Conservation (phyloP, 768 basidiomycete genomes). For the Boletus reticulatus region DNA sequence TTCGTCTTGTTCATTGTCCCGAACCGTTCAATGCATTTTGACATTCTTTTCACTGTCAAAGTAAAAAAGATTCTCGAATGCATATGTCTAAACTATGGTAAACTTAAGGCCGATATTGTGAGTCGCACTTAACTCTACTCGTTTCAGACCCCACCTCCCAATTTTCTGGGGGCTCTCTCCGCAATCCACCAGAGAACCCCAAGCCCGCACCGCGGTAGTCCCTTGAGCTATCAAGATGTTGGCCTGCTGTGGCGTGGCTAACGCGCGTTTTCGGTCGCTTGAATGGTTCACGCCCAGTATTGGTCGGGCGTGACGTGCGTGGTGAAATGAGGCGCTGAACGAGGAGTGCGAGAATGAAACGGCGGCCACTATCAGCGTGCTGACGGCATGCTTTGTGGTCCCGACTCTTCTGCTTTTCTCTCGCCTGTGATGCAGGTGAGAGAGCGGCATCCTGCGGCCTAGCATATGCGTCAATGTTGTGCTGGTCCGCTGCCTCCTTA, state of each 20-base stretch:
- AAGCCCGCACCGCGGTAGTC: conserved; percentile 81
- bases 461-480: conserved; percentile 58
- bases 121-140: conserved; percentile 83
- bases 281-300: conserved; percentile 74
- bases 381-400: conserved; percentile 22
- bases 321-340: conserved; percentile 99
- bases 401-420: conserved; percentile 37
- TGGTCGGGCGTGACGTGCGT: conserved; percentile 86
- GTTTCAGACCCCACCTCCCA: conserved; percentile 91
- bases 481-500: conserved; percentile 58
- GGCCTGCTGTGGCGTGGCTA: conserved; percentile 71
- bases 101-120: conserved; percentile 95
- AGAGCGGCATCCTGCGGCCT: conserved; percentile 46
- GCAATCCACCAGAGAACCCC: conserved; percentile 85
- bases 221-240: conserved; percentile 79
- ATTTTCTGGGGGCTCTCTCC: conserved; percentile 99
- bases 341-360: conserved; percentile 77
- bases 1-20: conserved; percentile 37
- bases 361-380: conserved; percentile 18
- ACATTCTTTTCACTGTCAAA: conserved; percentile 77
- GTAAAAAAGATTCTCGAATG: conserved; percentile 99
- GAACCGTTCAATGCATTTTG: neutral
- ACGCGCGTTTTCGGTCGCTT: conserved; percentile 93
- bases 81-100: conserved; percentile 98
- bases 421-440: conserved; percentile 67